A percentile compares a stretch with the other conserved stretches of the same genome.
Conservation (phyloP, 2,329 filamentous ascomycete species). For the Beauveria varroae region DNA sequence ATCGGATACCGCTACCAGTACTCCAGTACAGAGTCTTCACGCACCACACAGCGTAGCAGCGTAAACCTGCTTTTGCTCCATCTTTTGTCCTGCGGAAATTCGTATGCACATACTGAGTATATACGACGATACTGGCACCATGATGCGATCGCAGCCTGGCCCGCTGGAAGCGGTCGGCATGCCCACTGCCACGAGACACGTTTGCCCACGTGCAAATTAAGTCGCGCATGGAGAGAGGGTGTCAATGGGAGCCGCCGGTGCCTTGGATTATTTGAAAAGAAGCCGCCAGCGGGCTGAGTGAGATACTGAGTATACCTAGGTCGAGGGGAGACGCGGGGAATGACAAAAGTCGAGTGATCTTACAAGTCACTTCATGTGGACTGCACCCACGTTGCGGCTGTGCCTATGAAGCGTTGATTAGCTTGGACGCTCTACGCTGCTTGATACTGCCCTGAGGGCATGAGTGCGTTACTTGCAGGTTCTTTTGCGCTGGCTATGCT, state of each 20-base stretch:
- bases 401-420: not conserved
- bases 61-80: too few species aligned
- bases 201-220: not conserved
- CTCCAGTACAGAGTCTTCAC: not conserved
- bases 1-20: not conserved
- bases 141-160: not conserved
- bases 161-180: not conserved
- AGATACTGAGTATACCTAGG: not conserved
- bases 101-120: too few species aligned
- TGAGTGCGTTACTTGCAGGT: not conserved
- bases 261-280: not conserved
- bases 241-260: not conserved
- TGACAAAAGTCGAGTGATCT: not conserved
- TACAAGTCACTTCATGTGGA: not conserved
- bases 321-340: not conserved
- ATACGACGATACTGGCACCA: too few species aligned
- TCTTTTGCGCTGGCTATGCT: too few species aligned
- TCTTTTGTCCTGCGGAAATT: too few species aligned
- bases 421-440: not conserved
- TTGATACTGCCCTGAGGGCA: not conserved
- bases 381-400: not conserved
- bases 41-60: not conserved
- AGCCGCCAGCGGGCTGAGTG: not conserved
- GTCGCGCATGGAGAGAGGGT: not conserved
- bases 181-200: not conserved